Evolutionary conservation across 805 yeast genomes (phyloP), one percentile per base, ranked within the genome.

Genomic region (Candida patagonica): DNA sequence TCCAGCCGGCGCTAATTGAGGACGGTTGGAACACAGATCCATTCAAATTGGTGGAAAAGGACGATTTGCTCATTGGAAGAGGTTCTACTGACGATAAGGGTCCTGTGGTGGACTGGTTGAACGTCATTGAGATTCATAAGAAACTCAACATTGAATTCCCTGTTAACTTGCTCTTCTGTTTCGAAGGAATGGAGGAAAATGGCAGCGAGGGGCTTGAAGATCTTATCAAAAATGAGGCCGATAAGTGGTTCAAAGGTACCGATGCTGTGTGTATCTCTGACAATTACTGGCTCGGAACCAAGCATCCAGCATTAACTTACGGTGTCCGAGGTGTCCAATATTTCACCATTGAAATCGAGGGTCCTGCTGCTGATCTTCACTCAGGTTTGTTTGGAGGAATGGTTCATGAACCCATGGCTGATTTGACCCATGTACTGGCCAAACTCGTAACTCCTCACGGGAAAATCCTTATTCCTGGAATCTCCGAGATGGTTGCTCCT

Each of bases 161-260:
- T 15, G 96, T 92, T 47, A 92, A 92, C 66, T 65, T 92, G 53
- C 74, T 87, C 37, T 80, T 83, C 59, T 86, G 96, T 63, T 92
- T 92, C 55, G 99, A 92, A 66, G 97, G 98, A 46, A 92, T 92
- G 99, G 99, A 92, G 66, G 99, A 92, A 66, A 78, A 88, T 48
- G 99, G 99, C 19, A 86, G 96, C 25, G 63, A 85, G 37, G 97
- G 97, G 26, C 73, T 92, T 49, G 98, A 89, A 51, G 77, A 68
- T 26, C 73, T 92, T 54, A 81, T 92, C 55, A 79, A 78, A 37
- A 62, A 67, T 30, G 97, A 92, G 67, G 88, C 94, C 41, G 61
- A 71, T 39, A 61, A 63, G 29, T 92, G 86, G 63, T 92, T 92
- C 71, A 78, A 81, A 60, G 79, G 76, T 30, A 94, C 88, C 37